Evolutionary conservation across 2,329 filamentous ascomycete genomes (phyloP), one percentile per base, ranked within the genome.

Genomic region (Microdochium nivale): DNA sequence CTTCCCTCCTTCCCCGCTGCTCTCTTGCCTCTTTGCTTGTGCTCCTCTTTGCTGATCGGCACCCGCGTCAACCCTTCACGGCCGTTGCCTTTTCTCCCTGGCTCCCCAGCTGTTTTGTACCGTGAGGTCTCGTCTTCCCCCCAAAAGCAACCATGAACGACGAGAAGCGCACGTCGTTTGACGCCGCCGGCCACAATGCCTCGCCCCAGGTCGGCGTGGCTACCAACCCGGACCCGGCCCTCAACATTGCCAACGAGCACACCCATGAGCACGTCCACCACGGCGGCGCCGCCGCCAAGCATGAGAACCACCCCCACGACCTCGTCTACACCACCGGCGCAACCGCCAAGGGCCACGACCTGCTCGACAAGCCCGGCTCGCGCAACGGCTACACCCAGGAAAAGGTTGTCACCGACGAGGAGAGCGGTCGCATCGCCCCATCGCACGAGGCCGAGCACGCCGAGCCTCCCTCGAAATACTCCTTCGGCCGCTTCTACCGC

Each of bases 311-410:
- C 56, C 55, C 68, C 50, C 71, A 75, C 54, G 70, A 79, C 49
- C 68, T 75, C 35, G 65, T 73, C 44, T 80, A 80, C 59, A 69
- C 75, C 33, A 69, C 68, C 49, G 70, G 68, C 47, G 71, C 58
- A 25, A 61, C 56, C 63, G 24, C 68, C 65, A 76, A 56, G 59
- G 71, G 70, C 13, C 66, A 68, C 2, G 54, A 62, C 19, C 63
- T 70, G 56, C 58, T 60, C 53, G 60, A 70, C 48, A 64, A 62
- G 57, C 43, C 64, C 53, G 40, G 40, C 40, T 44, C 40, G 16
- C 40, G 40, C 40, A 19, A 19, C 48, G 67, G 67, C 9, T 59
- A 62, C 21, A 68, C 72, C 49, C 47, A 55, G 19, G 63, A 66
- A 53, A 64, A 65, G 44, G 64, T 64, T 25, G 49, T 62, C 56